Conservation (phyloP, 768 basidiomycete genomes). For the Suillus brevipes region DNA sequence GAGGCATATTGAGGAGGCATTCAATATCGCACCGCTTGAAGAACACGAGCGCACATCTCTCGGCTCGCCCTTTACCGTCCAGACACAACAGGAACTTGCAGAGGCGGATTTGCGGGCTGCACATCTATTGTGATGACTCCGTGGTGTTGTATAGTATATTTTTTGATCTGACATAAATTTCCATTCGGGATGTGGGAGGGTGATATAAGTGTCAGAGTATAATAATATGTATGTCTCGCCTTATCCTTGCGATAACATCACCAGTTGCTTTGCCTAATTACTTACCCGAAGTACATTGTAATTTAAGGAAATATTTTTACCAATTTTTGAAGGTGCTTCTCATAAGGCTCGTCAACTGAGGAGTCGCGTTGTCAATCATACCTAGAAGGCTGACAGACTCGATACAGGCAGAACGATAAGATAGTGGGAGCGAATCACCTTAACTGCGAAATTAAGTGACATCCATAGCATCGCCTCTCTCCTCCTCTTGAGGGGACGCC, state of each 20-base stretch:
- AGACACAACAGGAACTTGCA: slow-evolving; percentile 33
- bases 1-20: slow-evolving; percentile 50
- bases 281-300: slow-evolving; percentile 24
- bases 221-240: not conserved
- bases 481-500: not conserved
- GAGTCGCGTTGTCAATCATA: not conserved
- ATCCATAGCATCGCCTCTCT: not conserved
- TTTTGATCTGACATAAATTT: not conserved
- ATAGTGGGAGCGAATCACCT: not conserved
- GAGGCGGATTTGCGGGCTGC: slow-evolving; percentile 55
- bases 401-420: not conserved
- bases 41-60: slow-evolving; percentile 28
- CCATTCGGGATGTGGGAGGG: not conserved
- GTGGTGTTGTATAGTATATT: slow-evolving; percentile 11
- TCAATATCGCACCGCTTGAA: slow-evolving; percentile 43
- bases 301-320: slow-evolving; percentile 3
- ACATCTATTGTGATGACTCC: slow-evolving; percentile 45
- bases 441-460: not conserved
- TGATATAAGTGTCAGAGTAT: not conserved
- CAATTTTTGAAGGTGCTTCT: slow-evolving; percentile 13
- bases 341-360: not conserved
- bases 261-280: slow-evolving; percentile 10
- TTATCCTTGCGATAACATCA: slow-evolving; percentile 5
- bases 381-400: not conserved
- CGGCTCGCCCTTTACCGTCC: slow-evolving; percentile 18